Evolutionary conservation across 352 stramenopile genomes (phyloP), one percentile per base, ranked within the genome.

Genomic region (Phytopythium oedochilum): DNA sequence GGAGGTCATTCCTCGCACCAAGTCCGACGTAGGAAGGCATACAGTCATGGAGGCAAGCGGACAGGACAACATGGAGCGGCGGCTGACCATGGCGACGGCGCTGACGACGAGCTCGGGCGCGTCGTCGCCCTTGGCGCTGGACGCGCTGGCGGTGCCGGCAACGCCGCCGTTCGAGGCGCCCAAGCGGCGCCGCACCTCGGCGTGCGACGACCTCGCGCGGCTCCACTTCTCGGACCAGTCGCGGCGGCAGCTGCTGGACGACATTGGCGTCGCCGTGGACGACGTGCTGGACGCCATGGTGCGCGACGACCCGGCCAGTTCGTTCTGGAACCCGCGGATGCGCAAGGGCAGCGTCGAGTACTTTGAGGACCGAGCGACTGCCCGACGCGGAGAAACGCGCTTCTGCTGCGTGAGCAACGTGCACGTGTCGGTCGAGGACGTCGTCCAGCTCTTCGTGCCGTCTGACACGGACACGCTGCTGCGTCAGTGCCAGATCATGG

Each of bases 231-330:
- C 68, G 3, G 32, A 61, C 2, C 29, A 62, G 29, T 54, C 72
- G 25, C 67, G 64, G n/a, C 34, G 63, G 45, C 39, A 71, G 44
- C 53, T 77, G n/a, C 36, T 66, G 3, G 39, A 47, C 28, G 58
- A 72, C 46, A 72, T 74, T 22, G 68, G 52, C 8, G 46, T 46
- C 12, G 63, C 67, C 3, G 66, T 73, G 3, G 60, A 75, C 50
- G 55, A 71, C 32, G 60, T 78, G 17, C 40, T 78, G 45, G 67
- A 73, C 22, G 64, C 55, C 20, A 75, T 74, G 67, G 61, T 71
- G 57, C 52, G 64, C 32, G 64, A 73, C 58, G 61, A 55, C 20
- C 64, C 58, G 18, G 17, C 63, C 20, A 59, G 67, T 25, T 44
- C 55, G 5, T 50, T 69, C 17, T 73, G 67, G 66, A 52, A 63